Percentiles rank a stretch among this genome's conserved stretches.
phyloP scores from a whole-genome alignment of 2,329 filamentous ascomycete species.

The Ambrosiella cleistominuta region DNA sequence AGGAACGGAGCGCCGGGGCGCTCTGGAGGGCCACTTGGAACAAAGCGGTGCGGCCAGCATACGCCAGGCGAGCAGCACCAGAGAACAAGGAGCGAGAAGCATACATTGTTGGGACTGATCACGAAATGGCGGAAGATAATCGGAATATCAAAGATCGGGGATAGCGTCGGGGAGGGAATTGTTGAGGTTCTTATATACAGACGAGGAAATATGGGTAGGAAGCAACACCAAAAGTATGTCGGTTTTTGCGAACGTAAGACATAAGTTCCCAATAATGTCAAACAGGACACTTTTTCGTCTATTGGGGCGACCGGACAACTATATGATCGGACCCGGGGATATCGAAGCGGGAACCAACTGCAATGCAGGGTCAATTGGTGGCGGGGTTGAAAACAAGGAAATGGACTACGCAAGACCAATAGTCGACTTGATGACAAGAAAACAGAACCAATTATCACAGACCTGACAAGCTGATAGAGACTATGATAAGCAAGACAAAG shows the following conservation, averaged over 20 bases:
- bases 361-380: not conserved
- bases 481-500: not conserved
- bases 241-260: not conserved
- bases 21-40: conserved; percentile 14
- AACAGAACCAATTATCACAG: no score
- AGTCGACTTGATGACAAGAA: not conserved
- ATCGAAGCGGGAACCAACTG: not conserved
- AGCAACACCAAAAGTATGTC: not conserved
- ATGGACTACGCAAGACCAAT: not conserved
- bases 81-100: conserved; percentile 6
- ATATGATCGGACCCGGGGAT: not conserved
- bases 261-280: not conserved
- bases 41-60: conserved; percentile 7
- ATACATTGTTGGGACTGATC: conserved; percentile 4
- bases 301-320: not conserved
- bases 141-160: not conserved
- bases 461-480: not conserved
- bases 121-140: not conserved
- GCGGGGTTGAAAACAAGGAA: not conserved
- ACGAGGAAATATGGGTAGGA: no score
- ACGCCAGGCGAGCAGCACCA: conserved; percentile 4
- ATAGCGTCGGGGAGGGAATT: not conserved
- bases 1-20: not conserved
- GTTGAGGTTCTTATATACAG: no score
- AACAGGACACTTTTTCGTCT: not conserved